A percentile compares a stretch with the other conserved stretches of the same genome.
These are phyloP conservation scores for Backusella morwellensis DNA, from an alignment of 192 early-diverging fungal genomes.

Conservation along the genomic window DNA sequence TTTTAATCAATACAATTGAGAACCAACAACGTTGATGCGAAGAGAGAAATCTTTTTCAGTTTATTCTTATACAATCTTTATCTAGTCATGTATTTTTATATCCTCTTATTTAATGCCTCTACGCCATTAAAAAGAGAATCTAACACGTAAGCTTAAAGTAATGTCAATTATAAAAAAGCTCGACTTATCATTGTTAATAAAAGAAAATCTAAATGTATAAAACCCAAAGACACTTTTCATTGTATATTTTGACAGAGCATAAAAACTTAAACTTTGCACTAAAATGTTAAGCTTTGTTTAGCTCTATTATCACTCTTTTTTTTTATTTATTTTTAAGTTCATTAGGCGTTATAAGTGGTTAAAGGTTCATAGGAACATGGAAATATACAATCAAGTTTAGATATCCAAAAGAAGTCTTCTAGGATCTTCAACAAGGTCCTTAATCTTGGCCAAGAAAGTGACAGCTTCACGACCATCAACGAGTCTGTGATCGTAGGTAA, in stretches of 20 bases:
- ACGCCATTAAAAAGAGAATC: too few relatives aligned
- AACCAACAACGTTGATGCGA: too few relatives aligned
- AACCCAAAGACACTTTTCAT: not conserved
- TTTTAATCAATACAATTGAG: too few relatives aligned
- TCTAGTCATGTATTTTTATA: too few relatives aligned
- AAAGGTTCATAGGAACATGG: not conserved
- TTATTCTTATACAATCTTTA: too few relatives aligned
- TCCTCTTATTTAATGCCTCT: too few relatives aligned
- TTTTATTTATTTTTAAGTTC: not conserved
- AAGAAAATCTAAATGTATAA: not conserved
- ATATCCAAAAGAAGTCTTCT: constrained; percentile 85
- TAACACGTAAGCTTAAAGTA: too few relatives aligned
- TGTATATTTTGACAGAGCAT: not conserved
- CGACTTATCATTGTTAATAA: too few relatives aligned
- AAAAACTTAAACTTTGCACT: not conserved
- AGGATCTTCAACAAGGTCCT: constrained; percentile 97
- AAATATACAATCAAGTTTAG: constrained; percentile 45
- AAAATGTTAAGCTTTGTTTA: not conserved
- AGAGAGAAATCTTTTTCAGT: too few relatives aligned
- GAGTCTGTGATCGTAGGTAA: constrained; percentile 98
- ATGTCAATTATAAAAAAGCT: too few relatives aligned
- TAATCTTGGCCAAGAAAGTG: constrained; percentile 96
- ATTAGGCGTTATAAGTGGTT: not conserved
- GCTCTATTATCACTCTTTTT: not conserved
- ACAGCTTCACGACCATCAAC: constrained; percentile 99